Evolutionary conservation across 2,329 filamentous ascomycete genomes (phyloP), one percentile per base, ranked within the genome.

Genomic region (Aspergillus floridensis): DNA sequence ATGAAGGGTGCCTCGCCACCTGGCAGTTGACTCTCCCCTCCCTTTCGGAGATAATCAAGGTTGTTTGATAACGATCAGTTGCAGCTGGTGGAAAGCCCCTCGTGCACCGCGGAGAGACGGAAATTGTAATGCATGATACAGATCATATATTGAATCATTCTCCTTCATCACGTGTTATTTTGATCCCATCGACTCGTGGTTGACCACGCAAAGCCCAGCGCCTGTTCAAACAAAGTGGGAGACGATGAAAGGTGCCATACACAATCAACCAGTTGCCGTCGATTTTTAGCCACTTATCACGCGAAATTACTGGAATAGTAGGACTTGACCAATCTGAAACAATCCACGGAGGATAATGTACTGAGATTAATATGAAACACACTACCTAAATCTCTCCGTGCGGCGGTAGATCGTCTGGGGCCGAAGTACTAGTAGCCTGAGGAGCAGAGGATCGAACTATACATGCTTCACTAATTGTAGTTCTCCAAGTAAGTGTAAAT

Each of bases 1-100:
- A 22, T 22, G 26, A 29, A 29, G 26, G 7, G 56, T 38, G 24
- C 49, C 24, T 62, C 54, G 64, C 63, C 63, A 68, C 66, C 59
- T 61, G 60, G 53, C 56, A 57, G 44, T 62, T 50, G 41, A 62
- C 24, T 48, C 21, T 46, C 41, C 51, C 55, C 56, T 59, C 49
- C 49, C 55, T 22, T 52, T 57, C 31, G 51, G 50, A 50, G 49
- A 49, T 57, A 58, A 55, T 58, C 53, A 22, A 22, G 22, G 22
- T 26, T 41, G 59, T 58, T 59, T 41, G 52, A 46, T 41, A 29
- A 59, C 22, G n/a, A 55, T 41, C 44, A 32, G 50, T 50, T 7
- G 14, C 38, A 53, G 29, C 49, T 31, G n/a, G 29, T 24, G 54
- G 22, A 31, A 47, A 35, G 54, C 16, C 26, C 19, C 41, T 32